Base-by-base conservation (phyloP, 2,329 filamentous ascomycete species). In the Cladophialophora psammophila region DNA sequence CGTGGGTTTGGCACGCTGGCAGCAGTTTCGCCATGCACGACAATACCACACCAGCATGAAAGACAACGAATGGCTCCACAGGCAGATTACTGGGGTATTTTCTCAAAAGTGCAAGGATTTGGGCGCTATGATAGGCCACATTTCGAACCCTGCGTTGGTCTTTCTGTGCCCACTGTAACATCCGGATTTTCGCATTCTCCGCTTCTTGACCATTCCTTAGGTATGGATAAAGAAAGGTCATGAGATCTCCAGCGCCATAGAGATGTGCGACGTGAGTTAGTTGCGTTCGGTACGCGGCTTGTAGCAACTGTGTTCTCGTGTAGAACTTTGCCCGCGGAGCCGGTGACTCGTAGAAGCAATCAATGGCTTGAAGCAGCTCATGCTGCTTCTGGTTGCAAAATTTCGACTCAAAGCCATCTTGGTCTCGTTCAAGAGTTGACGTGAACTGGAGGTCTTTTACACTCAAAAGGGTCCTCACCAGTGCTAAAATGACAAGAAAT, bases 61-160 rank as follows among this genome's bases (percentile, higher is more conserved):
- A 54, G 7, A 31, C 52, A 7, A 13, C 32, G 52, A 54, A 32
- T 54, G 52, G 8, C 52, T 54, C 52, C 10, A 54, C 2, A 31
- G 52, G 52, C 12, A 31, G 32, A n/a, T 54, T 54, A 31, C 18
- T 31, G 18, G 26, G 52, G 32, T 54, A 54, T 15, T 54, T 54
- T 1, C 52, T 18, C 26, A 54, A 31, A 15, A 54, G 26, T 15
- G 52, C 52, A 18, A 54, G 32, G 26, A 54, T 31, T 31, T 54
- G 52, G 32, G 52, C 26, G 52, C 52, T 54, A 2, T 54, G 52
- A 31, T 54, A 54, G 26, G 52, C 9, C 18, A 54, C 52, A 15
- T 54, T 54, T 7, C 52, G 52, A 54, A 54, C 52, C 15, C 52
- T 18, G 13, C 15, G 12, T 31, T 9, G 18, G 32, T 54, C 31